Evolutionary conservation across 495 filamentous ascomycete species (phyloP).

Genomic region (Penicillium silybi): DNA sequence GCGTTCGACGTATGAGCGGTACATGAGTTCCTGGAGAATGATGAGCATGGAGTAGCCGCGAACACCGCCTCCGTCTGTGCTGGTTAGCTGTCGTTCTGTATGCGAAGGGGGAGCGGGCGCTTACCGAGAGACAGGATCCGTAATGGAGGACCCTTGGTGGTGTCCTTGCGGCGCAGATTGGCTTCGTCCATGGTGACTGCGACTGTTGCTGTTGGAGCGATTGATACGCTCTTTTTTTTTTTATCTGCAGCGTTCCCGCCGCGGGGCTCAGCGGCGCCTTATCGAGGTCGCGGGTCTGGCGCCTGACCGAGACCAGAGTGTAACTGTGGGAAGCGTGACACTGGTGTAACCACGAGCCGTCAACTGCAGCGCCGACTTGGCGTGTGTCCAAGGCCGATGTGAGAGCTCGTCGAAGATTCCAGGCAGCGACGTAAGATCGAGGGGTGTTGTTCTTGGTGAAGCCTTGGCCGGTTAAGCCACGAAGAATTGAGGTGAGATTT

Average conservation of each 20-base stretch:
- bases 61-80: slow-evolving; percentile 88
- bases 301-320: slow-evolving; percentile 23
- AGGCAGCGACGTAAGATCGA: slow-evolving; percentile 24
- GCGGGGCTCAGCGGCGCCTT: slow-evolving; percentile 29
- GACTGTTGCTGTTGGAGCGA: slow-evolving; percentile 6
- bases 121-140: slow-evolving; percentile 87
- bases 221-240: slow-evolving; percentile 9
- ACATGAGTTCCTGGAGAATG: slow-evolving; percentile 94
- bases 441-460: neutral
- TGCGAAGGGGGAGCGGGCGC: slow-evolving; percentile 18
- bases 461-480: neutral
- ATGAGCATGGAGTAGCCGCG: slow-evolving; percentile 96
- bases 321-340: slow-evolving; percentile 12
- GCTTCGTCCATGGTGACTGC: slow-evolving; percentile 29
- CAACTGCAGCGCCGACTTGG: slow-evolving; percentile 5
- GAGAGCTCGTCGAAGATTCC: slow-evolving; percentile 4
- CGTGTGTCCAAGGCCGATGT: slow-evolving; percentile 12
- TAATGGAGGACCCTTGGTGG: slow-evolving; percentile 88
- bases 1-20: slow-evolving; percentile 78
- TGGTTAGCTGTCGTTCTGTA: slow-evolving; percentile 13
- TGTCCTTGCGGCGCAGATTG: slow-evolving; percentile 73
- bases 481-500: neutral
- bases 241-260: slow-evolving; percentile 23
- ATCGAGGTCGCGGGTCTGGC: slow-evolving; percentile 21
- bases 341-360: slow-evolving; percentile 10